Conservation (phyloP, 345 rosid genomes). For the Cardamine occulta region DNA sequence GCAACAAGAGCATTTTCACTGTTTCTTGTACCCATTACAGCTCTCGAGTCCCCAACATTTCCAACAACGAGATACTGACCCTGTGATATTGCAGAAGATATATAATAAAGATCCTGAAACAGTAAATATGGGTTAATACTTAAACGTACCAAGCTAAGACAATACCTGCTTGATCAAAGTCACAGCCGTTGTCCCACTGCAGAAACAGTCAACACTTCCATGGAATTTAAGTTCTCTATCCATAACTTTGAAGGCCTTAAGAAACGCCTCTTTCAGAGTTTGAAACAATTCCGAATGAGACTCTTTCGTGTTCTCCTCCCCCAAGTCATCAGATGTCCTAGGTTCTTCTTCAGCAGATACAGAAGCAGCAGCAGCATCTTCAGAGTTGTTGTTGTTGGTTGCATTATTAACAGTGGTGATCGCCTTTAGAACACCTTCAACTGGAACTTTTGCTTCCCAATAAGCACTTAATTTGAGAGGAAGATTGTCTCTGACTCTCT, state of each 20-base stretch:
- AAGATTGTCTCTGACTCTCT: slow-evolving; percentile 89
- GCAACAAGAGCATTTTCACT: slow-evolving; percentile 68
- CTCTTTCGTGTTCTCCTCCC: slow-evolving; percentile 52
- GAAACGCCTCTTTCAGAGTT: slow-evolving; percentile 77
- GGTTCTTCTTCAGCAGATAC: slow-evolving; percentile 72
- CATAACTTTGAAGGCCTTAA: slow-evolving; percentile 92
- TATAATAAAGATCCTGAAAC: slow-evolving; percentile 6
- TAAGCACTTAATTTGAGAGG: slow-evolving; percentile 79
- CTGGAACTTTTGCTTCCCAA: slow-evolving; percentile 71
- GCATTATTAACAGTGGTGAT: slow-evolving; percentile 52
- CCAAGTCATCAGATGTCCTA: slow-evolving; percentile 56
- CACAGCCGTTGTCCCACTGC: slow-evolving; percentile 99
- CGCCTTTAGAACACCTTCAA: slow-evolving; percentile 56
- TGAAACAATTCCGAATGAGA: slow-evolving; percentile 54
- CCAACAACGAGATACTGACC: slow-evolving; percentile 80
- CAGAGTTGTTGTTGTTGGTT: slow-evolving; percentile 57
- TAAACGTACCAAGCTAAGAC: slow-evolving; percentile 10
- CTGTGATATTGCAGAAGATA: slow-evolving; percentile 44
- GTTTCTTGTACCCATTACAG: slow-evolving; percentile 80
- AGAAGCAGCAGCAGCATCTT: slow-evolving; percentile 51
- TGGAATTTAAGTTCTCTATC: slow-evolving; percentile 89
- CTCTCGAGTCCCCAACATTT: slow-evolving; percentile 97
- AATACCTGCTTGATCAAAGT: slow-evolving; percentile 88
- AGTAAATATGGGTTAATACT: slow-evolving; percentile 8
- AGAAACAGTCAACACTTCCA: slow-evolving; percentile 75